Conservation (phyloP, 1,284 basidiomycete genomes). For the Fomitopsis betulina region DNA sequence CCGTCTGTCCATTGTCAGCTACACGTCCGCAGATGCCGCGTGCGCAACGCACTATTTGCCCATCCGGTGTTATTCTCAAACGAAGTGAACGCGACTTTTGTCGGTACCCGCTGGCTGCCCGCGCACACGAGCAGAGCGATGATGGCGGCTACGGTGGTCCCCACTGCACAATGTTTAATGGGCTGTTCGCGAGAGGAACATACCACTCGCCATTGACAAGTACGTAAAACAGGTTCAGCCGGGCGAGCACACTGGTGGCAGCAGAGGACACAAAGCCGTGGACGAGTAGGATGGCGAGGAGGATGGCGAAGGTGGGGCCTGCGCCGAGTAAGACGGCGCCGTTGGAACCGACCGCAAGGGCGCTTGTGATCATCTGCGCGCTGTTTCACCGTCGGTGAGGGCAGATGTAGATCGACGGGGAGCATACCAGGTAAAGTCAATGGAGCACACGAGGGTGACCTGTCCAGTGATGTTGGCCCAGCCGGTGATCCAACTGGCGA, state of each 20-base stretch:
- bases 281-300: constrained; percentile 54
- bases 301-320: constrained; percentile 65
- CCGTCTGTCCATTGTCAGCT: constrained; percentile 39
- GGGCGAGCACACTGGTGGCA: constrained; percentile 59
- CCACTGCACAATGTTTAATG: constrained; percentile 15
- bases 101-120: constrained; percentile 54
- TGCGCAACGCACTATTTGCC: constrained; percentile 40
- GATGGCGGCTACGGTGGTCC: constrained; percentile 51
- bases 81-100: constrained; percentile 62
- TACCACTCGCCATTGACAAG: constrained; percentile 48
- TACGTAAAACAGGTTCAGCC: constrained; percentile 66
- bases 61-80: constrained; percentile 76
- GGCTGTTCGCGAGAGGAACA: not conserved
- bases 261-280: constrained; percentile 70
- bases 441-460: constrained; percentile 63
- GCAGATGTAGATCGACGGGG: not conserved
- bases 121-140: constrained; percentile 54
- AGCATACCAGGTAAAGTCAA: constrained; percentile 63
- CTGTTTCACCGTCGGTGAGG: constrained; percentile 18
- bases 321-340: constrained; percentile 45
- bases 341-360: constrained; percentile 56
- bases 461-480: constrained; percentile 65
- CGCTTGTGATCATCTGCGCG: constrained; percentile 75
- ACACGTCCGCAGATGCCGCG: not conserved
- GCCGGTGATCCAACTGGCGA: constrained; percentile 75